Base-by-base conservation (phyloP, 1,284 basidiomycete species). In the Ustilago trichophora region DNA sequence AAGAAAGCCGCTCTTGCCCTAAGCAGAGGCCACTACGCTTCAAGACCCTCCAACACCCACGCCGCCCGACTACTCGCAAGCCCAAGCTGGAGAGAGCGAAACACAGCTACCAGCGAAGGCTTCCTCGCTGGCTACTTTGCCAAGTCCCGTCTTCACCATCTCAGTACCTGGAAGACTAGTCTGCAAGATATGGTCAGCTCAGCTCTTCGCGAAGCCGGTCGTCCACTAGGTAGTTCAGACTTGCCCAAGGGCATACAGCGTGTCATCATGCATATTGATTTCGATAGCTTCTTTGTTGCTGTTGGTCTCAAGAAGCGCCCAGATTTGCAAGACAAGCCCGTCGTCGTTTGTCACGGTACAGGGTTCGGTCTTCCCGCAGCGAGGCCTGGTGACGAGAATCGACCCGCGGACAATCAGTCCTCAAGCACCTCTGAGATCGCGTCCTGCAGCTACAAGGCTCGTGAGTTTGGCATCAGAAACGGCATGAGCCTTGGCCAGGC, bases 281-380 rank as follows among this genome's bases (percentile, higher is more conserved):
- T 98, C 76, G 95, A 98, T 80, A 92, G 90, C 75, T 98, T 98
- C 85, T 98, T 98, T 77, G 93, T 97, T 22, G 72, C 56, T 4
- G 78, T 80, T 13, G 75, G 75, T 11, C 56, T 80, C 27, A 73
- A 70, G 16, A 60, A 65, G 22, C 60, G 73, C 0, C 76, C 75
- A 1, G 72, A 76, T 22, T 57, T 80, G 22, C 37, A 44, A 15
- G 65, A 65, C 37, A 70, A 91, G 78, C 91, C 95, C 0, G 89
- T 90, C 2, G 93, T 94, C 0, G 96, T 98, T 0, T 98, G 95
- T 78, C 95, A 98, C 83, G 92, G 92, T 3, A 47, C 66, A 4
- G 57, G 62, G 1, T 33, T 50, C 8, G 48, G 64, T 7, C 40
- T 69, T 2, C 59, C 66, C 0, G 29, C 66, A 18, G 47, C 51